phyloP scores from a whole-genome alignment of 1,139 yeast species.

The Geotrichum bryndzae region DNA sequence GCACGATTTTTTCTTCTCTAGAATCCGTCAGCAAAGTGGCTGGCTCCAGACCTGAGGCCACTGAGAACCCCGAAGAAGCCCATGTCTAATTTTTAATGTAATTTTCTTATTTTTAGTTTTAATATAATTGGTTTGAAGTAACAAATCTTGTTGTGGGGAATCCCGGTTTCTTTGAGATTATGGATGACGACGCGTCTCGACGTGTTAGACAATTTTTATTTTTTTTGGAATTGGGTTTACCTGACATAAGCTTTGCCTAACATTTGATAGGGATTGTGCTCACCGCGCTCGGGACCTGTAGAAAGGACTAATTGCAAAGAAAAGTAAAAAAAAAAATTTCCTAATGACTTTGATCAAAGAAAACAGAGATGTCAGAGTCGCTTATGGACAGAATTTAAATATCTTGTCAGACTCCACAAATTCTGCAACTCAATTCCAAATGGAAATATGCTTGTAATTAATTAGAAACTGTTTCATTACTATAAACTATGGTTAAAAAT shows the following conservation, averaged over 20 bases:
- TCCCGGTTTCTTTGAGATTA: not conserved
- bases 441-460: too few species aligned
- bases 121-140: not conserved
- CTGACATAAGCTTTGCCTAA: not conserved
- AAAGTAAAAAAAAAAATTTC: too few species aligned
- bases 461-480: too few species aligned
- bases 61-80: not conserved
- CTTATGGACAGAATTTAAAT: too few species aligned
- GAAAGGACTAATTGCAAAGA: too few species aligned
- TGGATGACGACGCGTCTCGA: not conserved
- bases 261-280: too few species aligned
- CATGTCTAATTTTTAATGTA: not conserved
- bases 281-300: too few species aligned
- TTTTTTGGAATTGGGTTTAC: not conserved
- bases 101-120: not conserved
- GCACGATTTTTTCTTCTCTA: slow-evolving; percentile 11
- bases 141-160: not conserved
- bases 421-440: too few species aligned
- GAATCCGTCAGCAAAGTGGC: slow-evolving; percentile 14
- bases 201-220: not conserved
- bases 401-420: too few species aligned
- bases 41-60: slow-evolving; percentile 7
- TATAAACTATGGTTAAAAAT: too few species aligned
- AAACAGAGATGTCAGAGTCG: too few species aligned
- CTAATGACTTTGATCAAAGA: too few species aligned